A percentile compares a stretch with the other conserved stretches of the same genome.
Conservation (phyloP, 2,329 filamentous ascomycete species). For the Tolypocladium paradoxum region DNA sequence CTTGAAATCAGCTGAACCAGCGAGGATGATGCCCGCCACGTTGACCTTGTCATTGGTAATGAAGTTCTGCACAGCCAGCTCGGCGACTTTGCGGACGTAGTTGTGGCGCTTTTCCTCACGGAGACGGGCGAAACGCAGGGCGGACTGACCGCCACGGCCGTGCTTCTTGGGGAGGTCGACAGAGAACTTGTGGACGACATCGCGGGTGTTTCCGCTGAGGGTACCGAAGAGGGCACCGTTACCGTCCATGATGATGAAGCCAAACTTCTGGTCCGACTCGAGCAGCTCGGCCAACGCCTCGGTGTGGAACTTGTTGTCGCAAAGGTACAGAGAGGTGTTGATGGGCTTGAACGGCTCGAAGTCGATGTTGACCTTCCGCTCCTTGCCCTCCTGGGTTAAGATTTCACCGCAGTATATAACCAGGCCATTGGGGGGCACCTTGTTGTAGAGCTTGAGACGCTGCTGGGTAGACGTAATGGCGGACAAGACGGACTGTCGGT, state of each 20-base stretch:
- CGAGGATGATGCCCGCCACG: constrained; percentile 87
- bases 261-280: constrained; percentile 98
- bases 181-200: constrained; percentile 94
- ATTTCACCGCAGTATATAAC: constrained; percentile 99
- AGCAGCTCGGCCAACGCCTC: constrained; percentile 94
- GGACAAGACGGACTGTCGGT: constrained; percentile 92
- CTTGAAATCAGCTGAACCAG: constrained; percentile 98
- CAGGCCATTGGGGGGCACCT: constrained; percentile 93
- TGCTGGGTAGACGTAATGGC: constrained; percentile 99
- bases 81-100: constrained; percentile 97
- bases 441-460: constrained; percentile 97
- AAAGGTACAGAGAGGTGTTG: constrained; percentile 98
- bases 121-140: constrained; percentile 97
- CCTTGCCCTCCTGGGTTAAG: constrained; percentile 94
- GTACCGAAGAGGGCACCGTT: constrained; percentile 97
- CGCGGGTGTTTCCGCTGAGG: constrained; percentile 91
- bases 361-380: constrained; percentile 99
- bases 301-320: constrained; percentile 99
- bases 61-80: constrained; percentile 96
- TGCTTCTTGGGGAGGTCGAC: constrained; percentile 99
- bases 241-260: constrained; percentile 99
- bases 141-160: constrained; percentile 99
- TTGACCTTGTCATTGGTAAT: constrained; percentile 98
- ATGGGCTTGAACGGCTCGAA: constrained; percentile 99
- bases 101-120: constrained; percentile 99